Evolutionary conservation across 1,139 yeast genomes (phyloP).

Genomic region (Diutina neorugosa): DNA sequence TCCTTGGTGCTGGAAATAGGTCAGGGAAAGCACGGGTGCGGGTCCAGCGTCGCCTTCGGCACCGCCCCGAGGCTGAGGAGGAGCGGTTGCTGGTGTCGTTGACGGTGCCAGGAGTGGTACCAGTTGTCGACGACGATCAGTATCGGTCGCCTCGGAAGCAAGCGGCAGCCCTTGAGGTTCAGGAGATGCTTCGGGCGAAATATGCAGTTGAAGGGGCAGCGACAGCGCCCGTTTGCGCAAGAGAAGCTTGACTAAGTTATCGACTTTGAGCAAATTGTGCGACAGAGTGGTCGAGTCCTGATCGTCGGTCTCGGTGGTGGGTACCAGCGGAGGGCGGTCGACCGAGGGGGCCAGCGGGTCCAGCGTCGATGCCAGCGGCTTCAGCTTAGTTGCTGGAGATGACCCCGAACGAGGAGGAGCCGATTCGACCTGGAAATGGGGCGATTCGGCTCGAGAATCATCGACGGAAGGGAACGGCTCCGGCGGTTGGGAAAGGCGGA

Average conservation of each 20-base stretch:
- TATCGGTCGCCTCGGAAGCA: neutral
- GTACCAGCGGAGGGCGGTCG: neutral
- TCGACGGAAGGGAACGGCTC: slow-evolving; percentile 1
- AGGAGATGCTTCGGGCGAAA: neutral
- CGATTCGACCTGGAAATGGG: neutral
- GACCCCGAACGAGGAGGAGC: too few relatives aligned
- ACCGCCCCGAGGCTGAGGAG: too few relatives aligned
- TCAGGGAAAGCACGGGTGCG: neutral
- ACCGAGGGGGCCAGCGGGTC: neutral
- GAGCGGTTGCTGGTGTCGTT: too few relatives aligned
- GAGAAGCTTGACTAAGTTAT: neutral
- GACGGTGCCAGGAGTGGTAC: too few relatives aligned
- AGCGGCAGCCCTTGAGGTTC: neutral
- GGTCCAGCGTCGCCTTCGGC: slow-evolving; percentile 22
- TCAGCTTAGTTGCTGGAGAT: neutral
- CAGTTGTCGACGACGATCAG: neutral
- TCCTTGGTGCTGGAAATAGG: slow-evolving; percentile 44
- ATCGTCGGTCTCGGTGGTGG: neutral
- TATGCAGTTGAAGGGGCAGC: neutral
- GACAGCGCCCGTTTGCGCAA: slow-evolving; percentile 3
- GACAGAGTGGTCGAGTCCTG: neutral
- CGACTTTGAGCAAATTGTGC: neutral
- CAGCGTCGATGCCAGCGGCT: neutral
- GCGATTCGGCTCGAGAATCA: neutral
- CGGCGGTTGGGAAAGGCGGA: slow-evolving; percentile 2